Evolutionary conservation across 148 eudicot genomes (phyloP).

Genomic region (Arbutus unedo): DNA sequence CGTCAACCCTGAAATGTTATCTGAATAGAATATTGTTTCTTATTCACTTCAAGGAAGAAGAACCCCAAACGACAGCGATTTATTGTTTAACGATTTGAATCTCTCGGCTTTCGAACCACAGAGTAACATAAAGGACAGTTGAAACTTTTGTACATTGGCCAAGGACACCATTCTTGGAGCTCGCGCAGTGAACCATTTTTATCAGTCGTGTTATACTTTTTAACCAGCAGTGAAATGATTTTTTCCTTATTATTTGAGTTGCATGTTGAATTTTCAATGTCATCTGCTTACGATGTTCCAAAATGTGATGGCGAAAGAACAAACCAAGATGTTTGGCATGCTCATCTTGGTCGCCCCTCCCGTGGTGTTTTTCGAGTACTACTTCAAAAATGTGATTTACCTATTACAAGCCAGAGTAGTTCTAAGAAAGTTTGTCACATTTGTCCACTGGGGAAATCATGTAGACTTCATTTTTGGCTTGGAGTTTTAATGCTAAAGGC

Average conservation of each 20-base stretch:
- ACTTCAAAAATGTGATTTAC: neutral
- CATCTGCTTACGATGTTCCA: too few relatives aligned
- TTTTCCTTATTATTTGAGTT: too few relatives aligned
- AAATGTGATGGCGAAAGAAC: neutral
- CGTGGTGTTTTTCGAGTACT: neutral
- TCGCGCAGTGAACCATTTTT: too few relatives aligned
- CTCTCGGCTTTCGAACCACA: too few relatives aligned
- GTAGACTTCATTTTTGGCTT: neutral
- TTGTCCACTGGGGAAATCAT: neutral
- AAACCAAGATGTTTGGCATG: neutral
- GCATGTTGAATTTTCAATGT: too few relatives aligned
- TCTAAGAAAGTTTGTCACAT: neutral
- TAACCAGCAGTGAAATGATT: too few relatives aligned
- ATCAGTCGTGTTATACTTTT: too few relatives aligned
- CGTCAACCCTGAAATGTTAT: neutral
- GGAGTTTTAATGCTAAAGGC: too few relatives aligned
- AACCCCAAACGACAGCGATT: neutral
- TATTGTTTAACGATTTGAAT: neutral
- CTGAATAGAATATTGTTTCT: neutral
- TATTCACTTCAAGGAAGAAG: neutral
- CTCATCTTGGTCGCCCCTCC: neutral
- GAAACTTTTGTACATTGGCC: too few relatives aligned
- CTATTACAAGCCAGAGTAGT: neutral
- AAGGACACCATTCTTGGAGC: too few relatives aligned
- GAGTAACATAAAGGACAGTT: too few relatives aligned